A percentile compares a stretch with the other conserved stretches of the same genome.
These are phyloP conservation scores for Chamaecyparis obtusa DNA, from an alignment of 75 land plant species.

Conservation along the genomic window DNA sequence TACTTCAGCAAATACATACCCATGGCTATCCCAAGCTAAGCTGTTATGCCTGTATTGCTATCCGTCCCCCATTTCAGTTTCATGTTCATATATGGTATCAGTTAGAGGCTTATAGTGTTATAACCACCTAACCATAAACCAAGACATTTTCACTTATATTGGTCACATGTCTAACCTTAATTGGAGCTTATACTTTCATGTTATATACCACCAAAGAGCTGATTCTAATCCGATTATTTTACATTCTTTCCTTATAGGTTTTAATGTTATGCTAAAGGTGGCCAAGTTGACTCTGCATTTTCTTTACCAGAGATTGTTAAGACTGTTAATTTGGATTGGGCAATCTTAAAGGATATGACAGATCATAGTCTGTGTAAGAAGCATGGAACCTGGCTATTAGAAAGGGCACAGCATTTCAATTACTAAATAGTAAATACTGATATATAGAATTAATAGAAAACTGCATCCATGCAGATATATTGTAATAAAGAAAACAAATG, in stretches of 20 bases:
- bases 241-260: no score
- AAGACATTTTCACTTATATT: background rate
- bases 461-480: background rate
- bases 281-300: background rate
- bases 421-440: background rate
- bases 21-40: no score
- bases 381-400: background rate
- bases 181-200: background rate
- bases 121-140: background rate
- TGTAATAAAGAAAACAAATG: background rate
- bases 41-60: background rate
- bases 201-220: background rate
- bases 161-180: background rate
- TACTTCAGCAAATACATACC: background rate
- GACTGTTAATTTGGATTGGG: background rate
- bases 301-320: background rate
- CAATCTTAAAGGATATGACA: background rate
- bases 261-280: background rate
- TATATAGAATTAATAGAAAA: background rate
- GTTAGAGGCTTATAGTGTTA: background rate
- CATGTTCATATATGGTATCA: background rate
- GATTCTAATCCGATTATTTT: no score
- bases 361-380: background rate
- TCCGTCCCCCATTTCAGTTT: background rate
- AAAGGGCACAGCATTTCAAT: background rate